phyloP scores from a whole-genome alignment of 2,329 filamentous ascomycete species.

The Samsoniella hepiali region DNA sequence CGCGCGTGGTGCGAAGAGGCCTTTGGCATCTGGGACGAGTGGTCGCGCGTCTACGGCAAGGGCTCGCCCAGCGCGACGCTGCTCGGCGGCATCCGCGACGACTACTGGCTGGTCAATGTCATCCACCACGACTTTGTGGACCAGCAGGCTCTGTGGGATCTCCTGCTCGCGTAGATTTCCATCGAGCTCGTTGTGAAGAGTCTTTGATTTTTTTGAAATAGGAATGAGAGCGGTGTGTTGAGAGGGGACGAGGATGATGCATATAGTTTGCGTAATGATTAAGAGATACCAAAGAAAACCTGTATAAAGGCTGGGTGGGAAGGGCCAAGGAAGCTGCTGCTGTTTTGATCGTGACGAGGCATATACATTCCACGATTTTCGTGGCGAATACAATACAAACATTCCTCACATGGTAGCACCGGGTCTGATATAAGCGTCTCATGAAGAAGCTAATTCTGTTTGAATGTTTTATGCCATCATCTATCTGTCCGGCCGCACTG shows the following conservation, averaged over 20 bases:
- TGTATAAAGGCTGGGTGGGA: background rate
- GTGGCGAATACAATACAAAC: background rate
- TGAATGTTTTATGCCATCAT: background rate
- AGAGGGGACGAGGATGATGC: background rate
- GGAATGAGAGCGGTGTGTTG: background rate
- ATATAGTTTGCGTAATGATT: background rate
- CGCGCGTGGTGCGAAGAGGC: conserved; percentile 93
- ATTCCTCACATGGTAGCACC: background rate
- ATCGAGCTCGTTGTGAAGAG: background rate
- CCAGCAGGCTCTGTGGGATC: conserved; percentile 67
- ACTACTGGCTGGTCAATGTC: conserved; percentile 86
- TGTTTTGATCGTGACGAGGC: background rate
- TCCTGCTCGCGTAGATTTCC: conserved; percentile 40
- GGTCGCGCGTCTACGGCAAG: conserved; percentile 82
- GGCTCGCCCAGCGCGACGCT: conserved; percentile 68
- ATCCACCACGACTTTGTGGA: conserved; percentile 79
- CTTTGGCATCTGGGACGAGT: conserved; percentile 92
- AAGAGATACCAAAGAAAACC: conserved; percentile 1
- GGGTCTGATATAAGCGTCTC: background rate
- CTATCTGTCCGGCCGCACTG: background rate
- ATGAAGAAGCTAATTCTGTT: background rate
- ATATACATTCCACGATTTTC: background rate
- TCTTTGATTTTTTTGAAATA: background rate
- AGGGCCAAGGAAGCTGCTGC: background rate
- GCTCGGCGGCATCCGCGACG: conserved; percentile 62